Percentiles rank a stretch among this genome's conserved stretches.
Conservation (phyloP, 768 basidiomycete genomes). For the Pleurotus salmoneostramineus region DNA sequence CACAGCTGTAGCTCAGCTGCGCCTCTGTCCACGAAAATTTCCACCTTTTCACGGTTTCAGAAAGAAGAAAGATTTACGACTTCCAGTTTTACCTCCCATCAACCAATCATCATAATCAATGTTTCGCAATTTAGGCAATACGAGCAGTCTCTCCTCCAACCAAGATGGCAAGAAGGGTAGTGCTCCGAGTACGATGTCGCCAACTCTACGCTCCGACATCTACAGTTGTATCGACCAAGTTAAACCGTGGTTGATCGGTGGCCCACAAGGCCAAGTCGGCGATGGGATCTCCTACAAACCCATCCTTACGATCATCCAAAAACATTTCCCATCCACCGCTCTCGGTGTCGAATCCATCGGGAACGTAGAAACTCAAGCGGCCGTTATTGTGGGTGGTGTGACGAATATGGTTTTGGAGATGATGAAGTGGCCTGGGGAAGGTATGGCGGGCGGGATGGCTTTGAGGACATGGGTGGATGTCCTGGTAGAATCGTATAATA, state of each 20-base stretch:
- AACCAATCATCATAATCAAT: slow-evolving; percentile 19
- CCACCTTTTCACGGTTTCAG: background rate
- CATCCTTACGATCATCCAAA: slow-evolving; percentile 40
- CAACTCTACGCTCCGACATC: slow-evolving; percentile 46
- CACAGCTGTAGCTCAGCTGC: background rate
- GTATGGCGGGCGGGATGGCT: slow-evolving; percentile 50
- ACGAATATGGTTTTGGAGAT: slow-evolving; percentile 53
- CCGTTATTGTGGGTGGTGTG: slow-evolving; percentile 45
- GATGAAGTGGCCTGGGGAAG: slow-evolving; percentile 45
- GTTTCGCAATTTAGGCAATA: slow-evolving; percentile 36
- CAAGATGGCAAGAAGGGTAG: slow-evolving; percentile 30
- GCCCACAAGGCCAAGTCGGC: slow-evolving; percentile 39
- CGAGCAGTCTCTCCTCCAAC: slow-evolving; percentile 25
- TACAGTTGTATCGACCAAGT: slow-evolving; percentile 43
- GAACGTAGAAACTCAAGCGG: slow-evolving; percentile 42
- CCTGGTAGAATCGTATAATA: slow-evolving; percentile 36
- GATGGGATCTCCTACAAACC: slow-evolving; percentile 49
- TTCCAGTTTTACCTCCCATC: too few species aligned
- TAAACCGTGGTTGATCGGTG: slow-evolving; percentile 42
- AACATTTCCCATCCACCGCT: slow-evolving; percentile 42
- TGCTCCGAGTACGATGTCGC: slow-evolving; percentile 29
- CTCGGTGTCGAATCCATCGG: slow-evolving; percentile 45
- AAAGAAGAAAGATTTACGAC: background rate
- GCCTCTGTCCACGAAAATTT: background rate
- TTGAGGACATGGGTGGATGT: slow-evolving; percentile 52